Base-by-base conservation (phyloP, 305 asterid species). In the Solanum hybrid region DNA sequence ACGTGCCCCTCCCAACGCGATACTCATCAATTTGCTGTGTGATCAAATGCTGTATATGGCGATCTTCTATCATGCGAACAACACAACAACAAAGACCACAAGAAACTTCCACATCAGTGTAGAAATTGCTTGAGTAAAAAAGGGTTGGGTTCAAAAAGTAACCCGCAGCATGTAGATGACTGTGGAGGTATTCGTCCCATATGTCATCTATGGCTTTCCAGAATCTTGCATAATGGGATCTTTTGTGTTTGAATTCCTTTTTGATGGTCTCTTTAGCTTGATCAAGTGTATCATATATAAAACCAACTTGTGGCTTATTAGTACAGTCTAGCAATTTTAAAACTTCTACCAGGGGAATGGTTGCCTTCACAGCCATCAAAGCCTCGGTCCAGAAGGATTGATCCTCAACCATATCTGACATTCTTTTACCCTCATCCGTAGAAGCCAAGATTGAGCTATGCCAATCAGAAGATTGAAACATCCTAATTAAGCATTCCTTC, bases 111-210 rank as follows among this genome's bases (percentile, higher is more conserved):
- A 91, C 86, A 51, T 96, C 96, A 6, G 88, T 36, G 64, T 22
- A 80, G 78, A 90, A 92, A 36, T 93, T 91, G 1, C 22, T 76
- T 0, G 95, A 86, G 69, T 94, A 94, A 56, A 91, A 94, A 15
- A 95, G 72, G 17, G 19, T 78, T 13, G 98, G 98, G 88, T 96
- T 96, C 37, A 95, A 64, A 88, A 89, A 94, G 91, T 92, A 95
- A 19, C 95, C 98, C 0, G 95, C 93, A 1, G 96, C 89, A 77
- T 96, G 99, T 38, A 97, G 94, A 80, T 94, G 95, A 92, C 93
- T 94, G 56, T 96, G 91, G 31, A 96, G 94, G 80, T 90, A 34
- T 69, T 82, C 90, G 2, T 93, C 66, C 98, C 98, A 97, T 73
- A 93, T 95, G 10, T 90, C 93, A 38, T 95, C 97, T 40, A 97